phyloP scores from a whole-genome alignment of 441 rosid genomes.

The Biscutella laevigata region DNA sequence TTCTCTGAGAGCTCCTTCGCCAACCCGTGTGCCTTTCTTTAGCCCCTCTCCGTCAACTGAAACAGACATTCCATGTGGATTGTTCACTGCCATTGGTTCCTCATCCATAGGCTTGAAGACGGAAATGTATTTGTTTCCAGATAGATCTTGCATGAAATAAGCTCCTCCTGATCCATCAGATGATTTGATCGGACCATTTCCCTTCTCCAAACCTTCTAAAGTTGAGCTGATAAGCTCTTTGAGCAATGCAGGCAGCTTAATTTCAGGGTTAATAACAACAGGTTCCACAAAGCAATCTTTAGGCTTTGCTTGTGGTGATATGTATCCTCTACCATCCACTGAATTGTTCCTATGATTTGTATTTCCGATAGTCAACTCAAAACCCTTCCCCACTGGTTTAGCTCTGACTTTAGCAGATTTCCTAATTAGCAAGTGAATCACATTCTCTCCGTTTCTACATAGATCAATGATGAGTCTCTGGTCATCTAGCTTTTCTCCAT shows the following conservation, averaged over 20 bases:
- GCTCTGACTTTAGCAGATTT: conserved; percentile 52
- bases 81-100: conserved; percentile 74
- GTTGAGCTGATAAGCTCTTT: conserved; percentile 47
- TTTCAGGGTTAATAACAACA: conserved; percentile 31
- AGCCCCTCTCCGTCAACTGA: conserved; percentile 63
- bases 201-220: conserved; percentile 46
- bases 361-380: conserved; percentile 44
- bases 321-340: conserved; percentile 14
- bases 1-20: conserved; percentile 71
- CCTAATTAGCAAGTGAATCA: conserved; percentile 49
- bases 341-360: conserved; percentile 18
- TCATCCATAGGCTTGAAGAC: conserved; percentile 78
- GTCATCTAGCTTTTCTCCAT: conserved; percentile 69
- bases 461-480: conserved; percentile 52
- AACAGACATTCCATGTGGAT: conserved; percentile 44
- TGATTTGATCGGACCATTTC: conserved; percentile 47
- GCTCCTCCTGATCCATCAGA: conserved; percentile 79
- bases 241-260: conserved; percentile 34
- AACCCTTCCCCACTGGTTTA: conserved; percentile 40
- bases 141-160: conserved; percentile 65
- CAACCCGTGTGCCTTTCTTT: conserved; percentile 66
- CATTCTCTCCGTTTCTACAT: conserved; percentile 39
- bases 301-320: conserved; percentile 23
- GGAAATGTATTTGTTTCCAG: conserved; percentile 42
- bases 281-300: conserved; percentile 47